Base-by-base conservation (phyloP, 116 monocot species). In the Trichopus zeylanicus region DNA sequence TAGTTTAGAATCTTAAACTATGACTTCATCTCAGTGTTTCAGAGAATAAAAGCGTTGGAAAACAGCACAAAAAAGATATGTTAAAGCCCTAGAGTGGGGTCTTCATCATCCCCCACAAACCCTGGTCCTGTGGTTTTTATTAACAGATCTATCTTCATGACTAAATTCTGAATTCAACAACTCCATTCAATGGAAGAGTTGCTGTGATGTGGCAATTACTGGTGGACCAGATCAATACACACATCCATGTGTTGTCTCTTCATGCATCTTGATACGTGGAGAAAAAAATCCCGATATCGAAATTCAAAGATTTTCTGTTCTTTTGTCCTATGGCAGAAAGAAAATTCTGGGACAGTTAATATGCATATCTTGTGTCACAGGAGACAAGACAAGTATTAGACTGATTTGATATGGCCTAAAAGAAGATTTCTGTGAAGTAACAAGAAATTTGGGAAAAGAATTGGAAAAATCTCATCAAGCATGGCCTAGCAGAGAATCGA, bases 231-330 rank as follows among this genome's bases (percentile, higher is more conserved):
- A 49, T 7, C 22, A 49, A 21, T 20, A 49, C 22, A 49, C 49
- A 49, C 21, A 49, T 22, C 49, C 49, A 49, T 49, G 49, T 49
- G 49, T 49, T 20, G 16, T 48, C 49, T 49, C 49, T 49, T 22
- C n/a, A n/a, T n/a, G n/a, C n/a, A n/a, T n/a, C n/a, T n/a, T n/a
- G n/a, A n/a, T n/a, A n/a, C n/a, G n/a, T n/a, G n/a, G n/a, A n/a
- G n/a, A n/a, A n/a, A n/a, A n/a, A n/a, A n/a, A n/a, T n/a, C n/a
- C n/a, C n/a, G n/a, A n/a, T n/a, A n/a, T n/a, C n/a, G n/a, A n/a
- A n/a, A n/a, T n/a, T n/a, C n/a, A n/a, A n/a, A n/a, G n/a, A n/a
- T n/a, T n/a, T n/a, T n/a, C n/a, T n/a, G n/a, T n/a, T n/a, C n/a
- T n/a, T n/a, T n/a, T n/a, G n/a, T n/a, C n/a, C n/a, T n/a, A n/a